Conservation (phyloP, 257 asterid genomes). For the Przewalskia tangutica region DNA sequence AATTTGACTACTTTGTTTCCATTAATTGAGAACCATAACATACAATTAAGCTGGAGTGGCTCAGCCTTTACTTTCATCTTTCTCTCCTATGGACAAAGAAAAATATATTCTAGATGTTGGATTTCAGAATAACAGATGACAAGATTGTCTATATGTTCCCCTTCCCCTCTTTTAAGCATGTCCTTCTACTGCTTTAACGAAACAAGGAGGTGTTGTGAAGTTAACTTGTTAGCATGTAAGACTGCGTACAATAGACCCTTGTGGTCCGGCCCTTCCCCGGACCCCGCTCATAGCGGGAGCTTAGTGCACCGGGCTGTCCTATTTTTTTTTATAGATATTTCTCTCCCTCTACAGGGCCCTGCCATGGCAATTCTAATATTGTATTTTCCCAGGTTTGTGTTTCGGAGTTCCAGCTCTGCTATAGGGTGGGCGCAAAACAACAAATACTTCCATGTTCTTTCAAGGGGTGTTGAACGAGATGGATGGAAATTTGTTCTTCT, state of each 20-base stretch:
- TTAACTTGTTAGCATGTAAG: too few relatives aligned
- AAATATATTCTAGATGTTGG: background rate
- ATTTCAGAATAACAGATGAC: background rate
- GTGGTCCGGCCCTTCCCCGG: too few relatives aligned
- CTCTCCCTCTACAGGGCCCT: too few relatives aligned
- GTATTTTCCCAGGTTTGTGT: slow-evolving; percentile 40
- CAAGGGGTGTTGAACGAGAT: slow-evolving; percentile 77
- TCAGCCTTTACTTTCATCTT: background rate
- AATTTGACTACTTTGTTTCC: background rate
- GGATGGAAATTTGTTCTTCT: slow-evolving; percentile 94
- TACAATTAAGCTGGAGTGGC: background rate
- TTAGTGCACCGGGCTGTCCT: too few relatives aligned
- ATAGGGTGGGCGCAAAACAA: slow-evolving; percentile 51
- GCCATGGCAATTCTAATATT: background rate
- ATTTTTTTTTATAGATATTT: too few relatives aligned
- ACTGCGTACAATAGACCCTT: too few relatives aligned
- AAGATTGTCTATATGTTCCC: background rate
- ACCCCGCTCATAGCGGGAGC: too few relatives aligned
- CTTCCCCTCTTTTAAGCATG: background rate
- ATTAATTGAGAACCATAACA: background rate
- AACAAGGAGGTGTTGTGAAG: background rate
- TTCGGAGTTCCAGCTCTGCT: slow-evolving; percentile 55
- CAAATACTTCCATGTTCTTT: slow-evolving; percentile 62
- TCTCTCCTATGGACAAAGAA: background rate
- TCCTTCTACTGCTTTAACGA: background rate